Conservation (phyloP, 768 basidiomycete species). For the Nidula microcarpa region DNA sequence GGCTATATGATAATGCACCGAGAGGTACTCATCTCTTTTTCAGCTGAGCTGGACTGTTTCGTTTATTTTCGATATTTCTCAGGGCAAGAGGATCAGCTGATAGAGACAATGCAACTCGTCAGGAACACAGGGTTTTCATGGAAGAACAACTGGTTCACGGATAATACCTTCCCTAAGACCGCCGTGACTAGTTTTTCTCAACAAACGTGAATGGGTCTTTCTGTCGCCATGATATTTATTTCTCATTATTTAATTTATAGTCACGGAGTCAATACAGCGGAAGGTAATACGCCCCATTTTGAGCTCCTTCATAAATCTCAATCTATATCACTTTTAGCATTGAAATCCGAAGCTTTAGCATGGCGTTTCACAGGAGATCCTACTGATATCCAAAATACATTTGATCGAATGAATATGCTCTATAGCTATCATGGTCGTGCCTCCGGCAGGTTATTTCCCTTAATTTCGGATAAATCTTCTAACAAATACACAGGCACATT, state of each 20-base stretch:
- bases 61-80: not conserved
- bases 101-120: conserved; percentile 39
- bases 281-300: conserved; percentile 14
- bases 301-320: not conserved
- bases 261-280: conserved; percentile 39
- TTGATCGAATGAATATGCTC: conserved; percentile 32
- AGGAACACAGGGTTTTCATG: conserved; percentile 34
- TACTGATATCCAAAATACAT: conserved; percentile 33
- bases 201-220: conserved; percentile 21
- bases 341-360: conserved; percentile 39
- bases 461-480: not conserved
- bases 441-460: conserved; percentile 15
- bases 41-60: too few relatives aligned
- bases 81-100: conserved; percentile 30
- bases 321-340: conserved; percentile 12
- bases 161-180: conserved; percentile 28
- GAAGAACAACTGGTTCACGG: conserved; percentile 37
- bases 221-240: not conserved
- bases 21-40: conserved; percentile 17
- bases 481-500: conserved; percentile 25
- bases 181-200: conserved; percentile 22
- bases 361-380: conserved; percentile 36
- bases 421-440: conserved; percentile 36
- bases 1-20: conserved; percentile 38
- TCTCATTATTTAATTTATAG: conserved; percentile 9